Percentiles rank a stretch among this genome's conserved stretches.
Conservation (phyloP, 2,329 filamentous ascomycete species). For the Paracoccidioides brasiliensis region DNA sequence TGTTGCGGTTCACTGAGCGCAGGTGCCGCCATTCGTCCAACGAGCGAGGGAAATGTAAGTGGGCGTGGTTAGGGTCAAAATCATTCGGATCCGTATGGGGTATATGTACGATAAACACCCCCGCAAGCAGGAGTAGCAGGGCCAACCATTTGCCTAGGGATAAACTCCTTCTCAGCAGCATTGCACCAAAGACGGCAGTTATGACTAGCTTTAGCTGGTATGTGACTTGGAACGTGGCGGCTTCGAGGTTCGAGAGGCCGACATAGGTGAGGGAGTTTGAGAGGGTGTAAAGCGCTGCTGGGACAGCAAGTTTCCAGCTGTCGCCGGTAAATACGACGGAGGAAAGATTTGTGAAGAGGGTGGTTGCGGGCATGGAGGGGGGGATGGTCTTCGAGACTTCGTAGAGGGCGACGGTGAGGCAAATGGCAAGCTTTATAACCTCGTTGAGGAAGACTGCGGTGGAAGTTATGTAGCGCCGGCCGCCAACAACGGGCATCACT, state of each 20-base stretch:
- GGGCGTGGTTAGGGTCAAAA: constrained; percentile 39
- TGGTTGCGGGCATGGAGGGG: constrained; percentile 64
- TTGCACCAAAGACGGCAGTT: constrained; percentile 74
- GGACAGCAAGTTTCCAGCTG: constrained; percentile 88
- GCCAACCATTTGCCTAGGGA: constrained; percentile 66
- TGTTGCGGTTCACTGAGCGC: constrained; percentile 24
- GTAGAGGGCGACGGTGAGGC: constrained; percentile 74
- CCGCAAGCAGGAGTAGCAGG: constrained; percentile 63
- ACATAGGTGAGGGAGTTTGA: constrained; percentile 93
- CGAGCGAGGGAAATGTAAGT: constrained; percentile 61
- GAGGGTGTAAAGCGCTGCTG: constrained; percentile 74
- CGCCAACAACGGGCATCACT: constrained; percentile 72
- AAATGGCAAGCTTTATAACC: constrained; percentile 76
- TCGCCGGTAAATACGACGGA: constrained; percentile 75
- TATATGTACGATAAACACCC: constrained; percentile 75
- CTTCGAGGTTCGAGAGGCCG: constrained; percentile 78
- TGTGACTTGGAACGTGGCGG: constrained; percentile 83
- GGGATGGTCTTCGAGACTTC: constrained; percentile 68
- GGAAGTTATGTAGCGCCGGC: constrained; percentile 82
- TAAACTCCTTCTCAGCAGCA: constrained; percentile 59
- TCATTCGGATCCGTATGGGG: constrained; percentile 45
- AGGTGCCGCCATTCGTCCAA: constrained; percentile 59
- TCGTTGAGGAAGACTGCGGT: constrained; percentile 92
- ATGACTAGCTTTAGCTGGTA: constrained; percentile 92
- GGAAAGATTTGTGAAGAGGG: constrained; percentile 67